These are phyloP conservation scores for Malbranchea zuffiana DNA, from an alignment of 2,329 filamentous ascomycete species.

Conservation along the genomic window DNA sequence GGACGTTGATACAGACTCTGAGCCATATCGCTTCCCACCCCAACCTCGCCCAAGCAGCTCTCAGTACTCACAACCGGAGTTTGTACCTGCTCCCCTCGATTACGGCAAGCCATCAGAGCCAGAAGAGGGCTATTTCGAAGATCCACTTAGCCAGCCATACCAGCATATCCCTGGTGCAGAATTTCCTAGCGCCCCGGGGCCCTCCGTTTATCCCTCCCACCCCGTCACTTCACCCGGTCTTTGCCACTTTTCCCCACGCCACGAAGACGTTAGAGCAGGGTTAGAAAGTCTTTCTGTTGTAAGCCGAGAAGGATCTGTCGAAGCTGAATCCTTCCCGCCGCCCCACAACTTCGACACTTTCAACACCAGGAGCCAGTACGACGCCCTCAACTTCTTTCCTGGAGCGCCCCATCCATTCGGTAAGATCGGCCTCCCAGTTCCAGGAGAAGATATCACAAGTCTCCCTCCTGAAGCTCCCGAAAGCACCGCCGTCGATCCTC, in stretches of 20 bases:
- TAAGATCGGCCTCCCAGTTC: constrained; percentile 8
- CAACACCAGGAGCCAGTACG: constrained; percentile 8
- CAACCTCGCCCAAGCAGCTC: too few species aligned
- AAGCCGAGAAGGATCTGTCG: not conserved
- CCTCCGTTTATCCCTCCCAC: not conserved
- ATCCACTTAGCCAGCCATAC: not conserved
- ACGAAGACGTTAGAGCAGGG: too few species aligned
- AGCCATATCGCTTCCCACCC: too few species aligned
- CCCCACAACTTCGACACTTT: constrained; percentile 16
- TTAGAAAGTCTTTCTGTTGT: not conserved
- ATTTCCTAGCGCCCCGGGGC: not conserved
- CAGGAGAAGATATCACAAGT: not conserved
- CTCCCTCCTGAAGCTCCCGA: constrained; percentile 2
- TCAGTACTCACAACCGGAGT: too few species aligned
- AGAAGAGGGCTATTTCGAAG: too few species aligned
- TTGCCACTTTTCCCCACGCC: constrained; percentile 3
- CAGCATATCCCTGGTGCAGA: not conserved
- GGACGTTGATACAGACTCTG: too few species aligned
- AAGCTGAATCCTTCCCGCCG: constrained; percentile 8
- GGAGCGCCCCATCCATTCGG: constrained; percentile 7
- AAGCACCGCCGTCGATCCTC: not conserved
- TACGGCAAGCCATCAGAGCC: too few species aligned
- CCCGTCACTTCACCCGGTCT: constrained; percentile 1
- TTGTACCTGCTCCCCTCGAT: too few species aligned
- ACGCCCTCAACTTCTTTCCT: constrained; percentile 16